Percentiles rank a stretch among this genome's conserved stretches.
Conservation (phyloP, 2,329 filamentous ascomycete species). For the Metarhizium album region DNA sequence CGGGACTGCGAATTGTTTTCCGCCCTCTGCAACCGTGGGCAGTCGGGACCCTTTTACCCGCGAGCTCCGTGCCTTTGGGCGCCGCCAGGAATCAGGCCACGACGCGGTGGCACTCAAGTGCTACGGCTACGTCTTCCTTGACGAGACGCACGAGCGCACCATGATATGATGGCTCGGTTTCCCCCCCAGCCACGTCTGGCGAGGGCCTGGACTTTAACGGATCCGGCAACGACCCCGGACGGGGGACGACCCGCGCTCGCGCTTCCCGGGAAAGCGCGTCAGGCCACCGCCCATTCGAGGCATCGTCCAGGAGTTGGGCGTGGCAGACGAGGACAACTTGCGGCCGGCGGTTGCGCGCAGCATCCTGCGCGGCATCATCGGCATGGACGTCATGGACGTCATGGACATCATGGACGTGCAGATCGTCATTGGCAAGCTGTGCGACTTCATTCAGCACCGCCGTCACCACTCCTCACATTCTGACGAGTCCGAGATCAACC, state of each 20-base stretch:
- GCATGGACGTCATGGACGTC: not conserved
- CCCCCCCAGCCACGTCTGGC: constrained; percentile 4
- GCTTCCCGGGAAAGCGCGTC: constrained; percentile 6
- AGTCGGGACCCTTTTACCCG: constrained; percentile 15
- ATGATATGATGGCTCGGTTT: constrained; percentile 1
- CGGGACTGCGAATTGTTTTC: not conserved
- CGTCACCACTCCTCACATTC: not conserved
- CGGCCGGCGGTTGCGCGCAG: not conserved
- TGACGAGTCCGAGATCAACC: not conserved
- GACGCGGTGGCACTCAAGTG: constrained; percentile 14
- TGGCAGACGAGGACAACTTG: not conserved
- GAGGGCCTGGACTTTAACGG: constrained; percentile 1
- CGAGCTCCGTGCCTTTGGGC: constrained; percentile 18
- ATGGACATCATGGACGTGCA: not conserved
- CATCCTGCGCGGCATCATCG: not conserved
- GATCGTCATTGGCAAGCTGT: not conserved
- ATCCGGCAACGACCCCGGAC: not conserved
- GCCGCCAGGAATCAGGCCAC: constrained; percentile 15
- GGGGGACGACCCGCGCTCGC: not conserved
- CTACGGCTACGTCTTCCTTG: constrained; percentile 18
- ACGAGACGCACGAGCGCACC: constrained; percentile 8
- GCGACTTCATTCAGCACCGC: constrained; percentile 1
- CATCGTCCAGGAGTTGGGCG: constrained; percentile 15
- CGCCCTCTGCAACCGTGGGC: constrained; percentile 9
- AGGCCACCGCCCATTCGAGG: constrained; percentile 12